Conservation (phyloP, 306 rosid species). For the Ammopiptanthus mongolicus region DNA sequence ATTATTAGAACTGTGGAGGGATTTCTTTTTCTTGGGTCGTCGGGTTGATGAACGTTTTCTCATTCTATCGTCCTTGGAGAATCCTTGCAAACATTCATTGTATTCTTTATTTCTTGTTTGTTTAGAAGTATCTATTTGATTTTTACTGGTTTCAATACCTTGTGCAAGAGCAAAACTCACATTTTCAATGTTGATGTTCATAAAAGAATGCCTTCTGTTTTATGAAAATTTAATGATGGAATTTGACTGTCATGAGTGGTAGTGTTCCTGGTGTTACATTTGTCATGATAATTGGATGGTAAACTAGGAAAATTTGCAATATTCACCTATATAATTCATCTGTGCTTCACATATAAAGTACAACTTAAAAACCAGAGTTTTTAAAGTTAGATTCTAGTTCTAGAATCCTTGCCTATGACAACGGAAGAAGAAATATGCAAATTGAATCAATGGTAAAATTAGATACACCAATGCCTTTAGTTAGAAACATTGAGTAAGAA, state of each 20-base stretch:
- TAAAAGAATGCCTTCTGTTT: slow-evolving; percentile 6
- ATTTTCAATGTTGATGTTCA: slow-evolving; percentile 16
- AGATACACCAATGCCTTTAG: neutral
- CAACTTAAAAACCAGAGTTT: neutral
- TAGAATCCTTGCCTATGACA: neutral
- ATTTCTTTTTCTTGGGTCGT: slow-evolving; percentile 20
- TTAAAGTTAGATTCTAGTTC: neutral
- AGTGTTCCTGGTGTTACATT: neutral
- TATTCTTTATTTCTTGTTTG: slow-evolving; percentile 45
- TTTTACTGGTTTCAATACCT: slow-evolving; percentile 15
- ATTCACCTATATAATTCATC: neutral
- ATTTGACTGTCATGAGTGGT: neutral
- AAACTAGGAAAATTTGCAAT: neutral
- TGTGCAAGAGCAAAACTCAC: slow-evolving; percentile 13
- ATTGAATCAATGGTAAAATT: neutral
- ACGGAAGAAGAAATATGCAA: neutral
- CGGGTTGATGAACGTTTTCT: slow-evolving; percentile 27
- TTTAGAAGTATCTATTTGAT: slow-evolving; percentile 7
- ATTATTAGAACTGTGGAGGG: slow-evolving; percentile 28
- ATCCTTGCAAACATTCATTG: slow-evolving; percentile 39
- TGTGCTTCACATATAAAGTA: neutral
- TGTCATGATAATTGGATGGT: neutral
- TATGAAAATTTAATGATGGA: neutral
- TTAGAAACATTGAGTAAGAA: neutral
- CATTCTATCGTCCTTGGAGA: slow-evolving; percentile 28